Percentiles rank a stretch among this genome's conserved stretches.
These are phyloP conservation scores for Orbilia brochopaga DNA, from an alignment of 2,329 filamentous ascomycete genomes.

Conservation along the genomic window DNA sequence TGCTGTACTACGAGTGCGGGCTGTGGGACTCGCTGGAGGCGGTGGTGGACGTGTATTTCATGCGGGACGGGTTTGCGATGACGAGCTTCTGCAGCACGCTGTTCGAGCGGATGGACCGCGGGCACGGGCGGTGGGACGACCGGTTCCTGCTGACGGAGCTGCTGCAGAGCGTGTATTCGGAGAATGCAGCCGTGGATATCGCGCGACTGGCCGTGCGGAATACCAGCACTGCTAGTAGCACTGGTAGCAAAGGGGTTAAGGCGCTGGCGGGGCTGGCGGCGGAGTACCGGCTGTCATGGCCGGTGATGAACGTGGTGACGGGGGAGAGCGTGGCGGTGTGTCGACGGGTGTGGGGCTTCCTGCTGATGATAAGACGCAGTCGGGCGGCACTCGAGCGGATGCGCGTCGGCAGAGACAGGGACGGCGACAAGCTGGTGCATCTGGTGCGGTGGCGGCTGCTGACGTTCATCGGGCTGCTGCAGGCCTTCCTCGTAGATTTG, in stretches of 20 bases:
- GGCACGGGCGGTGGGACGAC: conserved; percentile 72
- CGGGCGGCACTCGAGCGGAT: conserved; percentile 33
- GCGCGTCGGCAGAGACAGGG: conserved; percentile 21
- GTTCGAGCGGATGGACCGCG: conserved; percentile 74
- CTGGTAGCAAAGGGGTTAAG: conserved; percentile 22
- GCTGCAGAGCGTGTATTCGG: conserved; percentile 72
- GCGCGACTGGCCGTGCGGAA: conserved; percentile 63
- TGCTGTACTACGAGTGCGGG: conserved; percentile 72
- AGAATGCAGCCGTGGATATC: conserved; percentile 63
- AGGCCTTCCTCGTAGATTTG: conserved; percentile 42
- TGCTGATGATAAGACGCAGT: conserved; percentile 47
- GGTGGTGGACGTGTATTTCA: conserved; percentile 76
- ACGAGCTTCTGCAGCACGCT: conserved; percentile 68
- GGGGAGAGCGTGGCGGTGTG: conserved; percentile 30
- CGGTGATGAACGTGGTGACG: conserved; percentile 34
- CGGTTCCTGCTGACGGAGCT: conserved; percentile 79
- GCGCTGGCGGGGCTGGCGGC: conserved; percentile 36
- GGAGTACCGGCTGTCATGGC: conserved; percentile 34
- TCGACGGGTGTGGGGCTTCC: conserved; percentile 32
- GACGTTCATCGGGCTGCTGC: conserved; percentile 42
- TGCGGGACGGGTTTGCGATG: conserved; percentile 67
- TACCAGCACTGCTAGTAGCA: conserved; percentile 15
- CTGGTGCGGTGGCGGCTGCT: conserved; percentile 36
- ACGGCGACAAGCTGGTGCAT: conserved; percentile 20
- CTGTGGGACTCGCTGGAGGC: conserved; percentile 70